These are phyloP conservation scores for Gynostemma pentaphyllum DNA, from an alignment of 306 rosid species.

Conservation along the genomic window DNA sequence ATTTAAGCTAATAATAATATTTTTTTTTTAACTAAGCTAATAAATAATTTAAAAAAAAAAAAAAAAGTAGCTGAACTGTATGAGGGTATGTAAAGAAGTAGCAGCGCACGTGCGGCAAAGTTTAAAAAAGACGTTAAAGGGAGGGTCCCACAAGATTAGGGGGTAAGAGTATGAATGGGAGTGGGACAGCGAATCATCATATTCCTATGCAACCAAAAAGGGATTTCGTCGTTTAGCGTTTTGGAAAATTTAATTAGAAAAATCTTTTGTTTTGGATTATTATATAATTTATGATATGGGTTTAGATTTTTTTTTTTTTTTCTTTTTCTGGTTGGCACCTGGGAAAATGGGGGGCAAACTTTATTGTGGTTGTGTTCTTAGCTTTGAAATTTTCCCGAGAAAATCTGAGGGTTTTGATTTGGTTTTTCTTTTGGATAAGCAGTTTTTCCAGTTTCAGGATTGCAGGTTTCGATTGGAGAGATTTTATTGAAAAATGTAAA, in stretches of 20 bases:
- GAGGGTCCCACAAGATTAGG: not conserved
- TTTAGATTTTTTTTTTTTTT: not conserved
- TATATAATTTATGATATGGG: too few relatives aligned
- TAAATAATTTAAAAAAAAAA: not conserved
- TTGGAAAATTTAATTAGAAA: not conserved
- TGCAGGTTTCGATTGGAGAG: too few relatives aligned
- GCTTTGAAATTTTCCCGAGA: not conserved
- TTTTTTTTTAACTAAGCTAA: too few relatives aligned
- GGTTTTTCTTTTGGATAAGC: too few relatives aligned
- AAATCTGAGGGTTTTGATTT: not conserved
- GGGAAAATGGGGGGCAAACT: not conserved
- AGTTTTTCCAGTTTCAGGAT: too few relatives aligned
- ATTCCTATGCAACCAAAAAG: slow-evolving; percentile 6
- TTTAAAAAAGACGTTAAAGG: not conserved
- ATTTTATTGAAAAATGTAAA: too few relatives aligned
- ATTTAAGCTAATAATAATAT: too few relatives aligned
- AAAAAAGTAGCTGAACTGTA: not conserved
- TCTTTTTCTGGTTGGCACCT: not conserved
- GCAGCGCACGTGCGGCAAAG: not conserved
- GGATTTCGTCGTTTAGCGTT: not conserved
- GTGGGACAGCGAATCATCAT: not conserved
- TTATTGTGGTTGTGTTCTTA: not conserved
- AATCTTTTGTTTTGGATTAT: slow-evolving; percentile 3
- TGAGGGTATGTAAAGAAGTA: not conserved
- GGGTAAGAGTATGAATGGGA: not conserved